Conservation (phyloP, 78 protist species). For the Cavenderia fasciculata region DNA sequence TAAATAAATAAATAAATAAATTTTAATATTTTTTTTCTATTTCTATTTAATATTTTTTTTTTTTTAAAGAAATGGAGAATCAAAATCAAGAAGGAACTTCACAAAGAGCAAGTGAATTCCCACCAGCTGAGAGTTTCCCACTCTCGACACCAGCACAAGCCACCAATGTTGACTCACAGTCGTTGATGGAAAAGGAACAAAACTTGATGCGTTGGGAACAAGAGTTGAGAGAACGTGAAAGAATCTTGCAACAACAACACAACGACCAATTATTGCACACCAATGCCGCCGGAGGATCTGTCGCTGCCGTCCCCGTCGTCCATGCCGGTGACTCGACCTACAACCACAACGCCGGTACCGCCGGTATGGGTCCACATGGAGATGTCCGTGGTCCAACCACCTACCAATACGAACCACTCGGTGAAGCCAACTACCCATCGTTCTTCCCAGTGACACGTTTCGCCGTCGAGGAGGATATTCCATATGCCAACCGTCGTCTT, state of each 20-base stretch:
- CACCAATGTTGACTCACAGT: not conserved
- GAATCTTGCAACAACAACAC: not conserved
- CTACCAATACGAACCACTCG: too few species aligned
- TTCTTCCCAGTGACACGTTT: not conserved
- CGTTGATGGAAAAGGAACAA: not conserved
- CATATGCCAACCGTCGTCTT: not conserved
- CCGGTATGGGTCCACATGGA: conserved; percentile 1
- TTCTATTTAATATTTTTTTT: too few species aligned
- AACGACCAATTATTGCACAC: not conserved
- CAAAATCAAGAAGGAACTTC: too few species aligned
- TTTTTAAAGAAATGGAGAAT: too few species aligned
- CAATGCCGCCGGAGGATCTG: not conserved
- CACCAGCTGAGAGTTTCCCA: not conserved
- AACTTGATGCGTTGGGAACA: not conserved
- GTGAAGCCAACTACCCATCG: not conserved
- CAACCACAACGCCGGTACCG: not conserved
- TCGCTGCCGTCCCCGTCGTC: too few species aligned
- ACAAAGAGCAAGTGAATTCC: not conserved
- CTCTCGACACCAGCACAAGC: too few species aligned
- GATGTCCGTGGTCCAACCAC: too few species aligned
- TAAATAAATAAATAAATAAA: too few species aligned
- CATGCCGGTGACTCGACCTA: not conserved
- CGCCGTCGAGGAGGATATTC: not conserved
- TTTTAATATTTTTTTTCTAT: too few species aligned
- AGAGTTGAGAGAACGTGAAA: not conserved